Evolutionary conservation across 2,329 filamentous ascomycete genomes (phyloP), one percentile per base, ranked within the genome.

Genomic region (Diaporthe helianthi): DNA sequence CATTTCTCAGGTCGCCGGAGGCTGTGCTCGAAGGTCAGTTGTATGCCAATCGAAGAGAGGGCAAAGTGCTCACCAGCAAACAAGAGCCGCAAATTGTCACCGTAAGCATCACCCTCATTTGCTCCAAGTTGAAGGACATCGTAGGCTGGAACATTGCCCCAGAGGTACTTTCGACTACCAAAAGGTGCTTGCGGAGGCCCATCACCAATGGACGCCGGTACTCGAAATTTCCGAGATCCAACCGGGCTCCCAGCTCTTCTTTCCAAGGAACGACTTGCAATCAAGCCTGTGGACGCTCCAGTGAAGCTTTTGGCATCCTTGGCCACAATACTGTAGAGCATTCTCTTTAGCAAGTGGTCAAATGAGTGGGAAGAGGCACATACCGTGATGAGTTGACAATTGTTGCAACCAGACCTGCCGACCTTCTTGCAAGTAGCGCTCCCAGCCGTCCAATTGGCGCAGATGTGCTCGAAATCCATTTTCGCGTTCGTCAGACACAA

Each of bases 1-100:
- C 33, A 12, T 65, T 65, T 8, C 61, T 33, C 12, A 53, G 61
- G 38, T 65, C 61, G 6, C 61, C 61, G 6, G 61, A 65, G 12
- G 61, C 61, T 65, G 12, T 17, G 36, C 10, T 4, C 24, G n/a
- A 15, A 26, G 19, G 31, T 29, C 7, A n/a, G 13, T 3, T 15
- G 19, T 12, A 3, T n/a, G 33, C 33, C 13, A 36, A 36, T 36
- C n/a, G n/a, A 36, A 36, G 2, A 36, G 33, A 9, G 9, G 19
- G 9, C 44, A 22, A 3, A 15, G 10, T 41, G 17, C 61, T 53
- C 13, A 65, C 61, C 61, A 29, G 61, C 47, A 36, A 65, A 53
- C 5, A 65, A 36, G 22, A 65, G 38, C 10, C 22, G 33, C 19
- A 65, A 13, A 2, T n/a, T 6, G 22, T 36, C 7, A 13, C 19